Conservation (phyloP, 1,139 yeast genomes). For the Lodderomyces orthopsilosis region DNA sequence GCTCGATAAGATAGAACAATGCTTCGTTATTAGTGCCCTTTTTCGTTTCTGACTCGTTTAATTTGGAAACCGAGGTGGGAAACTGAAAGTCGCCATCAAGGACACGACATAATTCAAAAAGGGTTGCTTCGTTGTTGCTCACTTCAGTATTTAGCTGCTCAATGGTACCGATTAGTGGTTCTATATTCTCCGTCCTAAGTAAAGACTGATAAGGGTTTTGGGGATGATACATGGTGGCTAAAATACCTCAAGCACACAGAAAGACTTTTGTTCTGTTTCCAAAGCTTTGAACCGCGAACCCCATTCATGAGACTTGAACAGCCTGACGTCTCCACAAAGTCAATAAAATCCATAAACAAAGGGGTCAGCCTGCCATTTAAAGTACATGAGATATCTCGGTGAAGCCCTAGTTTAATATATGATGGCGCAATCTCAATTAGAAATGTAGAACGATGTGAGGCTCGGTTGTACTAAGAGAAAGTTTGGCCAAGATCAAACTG, state of each 20-base stretch:
- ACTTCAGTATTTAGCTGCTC: not conserved
- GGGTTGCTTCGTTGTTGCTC: not conserved
- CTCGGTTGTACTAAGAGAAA: too few relatives aligned
- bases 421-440: too few relatives aligned
- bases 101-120: not conserved
- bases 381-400: too few relatives aligned
- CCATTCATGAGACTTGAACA: too few relatives aligned
- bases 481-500: too few relatives aligned
- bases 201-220: constrained; percentile 19
- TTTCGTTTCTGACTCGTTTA: not conserved
- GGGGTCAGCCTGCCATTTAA: too few relatives aligned
- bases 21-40: not conserved
- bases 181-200: constrained; percentile 38
- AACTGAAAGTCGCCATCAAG: not conserved
- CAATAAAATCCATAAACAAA: too few relatives aligned
- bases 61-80: not conserved
- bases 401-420: too few relatives aligned
- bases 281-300: too few relatives aligned
- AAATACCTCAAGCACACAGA: not conserved
- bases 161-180: constrained; percentile 22
- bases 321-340: too few relatives aligned
- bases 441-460: too few relatives aligned
- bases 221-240: not conserved
- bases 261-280: not conserved
- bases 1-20: constrained; percentile 2